Evolutionary conservation across 2,329 filamentous ascomycete species (phyloP).

Genomic region (Akanthomyces uredinophilus): DNA sequence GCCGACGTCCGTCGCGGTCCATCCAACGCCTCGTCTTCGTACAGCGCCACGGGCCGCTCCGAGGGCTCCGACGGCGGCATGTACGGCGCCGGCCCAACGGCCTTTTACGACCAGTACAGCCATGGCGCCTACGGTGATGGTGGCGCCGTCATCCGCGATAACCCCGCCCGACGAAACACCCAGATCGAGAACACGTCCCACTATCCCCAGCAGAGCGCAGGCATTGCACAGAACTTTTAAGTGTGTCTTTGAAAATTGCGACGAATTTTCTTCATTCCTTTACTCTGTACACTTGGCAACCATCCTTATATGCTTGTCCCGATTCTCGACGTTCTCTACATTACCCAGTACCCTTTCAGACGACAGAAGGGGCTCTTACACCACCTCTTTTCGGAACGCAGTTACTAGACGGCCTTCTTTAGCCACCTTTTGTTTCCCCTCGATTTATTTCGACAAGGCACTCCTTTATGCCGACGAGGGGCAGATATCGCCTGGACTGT

Average conservation of each 20-base stretch:
- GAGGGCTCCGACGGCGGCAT: constrained; percentile 56
- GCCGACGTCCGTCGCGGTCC: constrained; percentile 78
- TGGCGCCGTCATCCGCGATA: constrained; percentile 76
- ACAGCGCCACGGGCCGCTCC: constrained; percentile 76
- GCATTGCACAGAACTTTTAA: constrained; percentile 96
- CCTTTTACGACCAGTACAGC: constrained; percentile 57
- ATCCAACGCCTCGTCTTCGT: constrained; percentile 94
- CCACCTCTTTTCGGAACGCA: neutral
- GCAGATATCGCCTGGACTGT: neutral
- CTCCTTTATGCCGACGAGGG: neutral
- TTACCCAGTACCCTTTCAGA: neutral
- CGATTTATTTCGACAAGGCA: neutral
- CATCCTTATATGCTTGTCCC: neutral
- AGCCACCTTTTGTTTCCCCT: neutral
- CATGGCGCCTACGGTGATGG: constrained; percentile 49
- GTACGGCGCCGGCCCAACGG: constrained; percentile 38
- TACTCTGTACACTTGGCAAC: constrained; percentile 1
- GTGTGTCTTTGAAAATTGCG: neutral
- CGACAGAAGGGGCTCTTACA: neutral
- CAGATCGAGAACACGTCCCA: constrained; percentile 88
- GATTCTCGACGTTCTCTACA: neutral
- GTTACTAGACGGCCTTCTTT: neutral
- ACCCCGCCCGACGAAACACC: constrained; percentile 86
- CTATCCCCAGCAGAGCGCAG: constrained; percentile 86
- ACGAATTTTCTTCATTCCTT: constrained; percentile 17